These are phyloP conservation scores for Globisporangium abappressorium DNA, from an alignment of 352 stramenopile genomes.

Conservation along the genomic window DNA sequence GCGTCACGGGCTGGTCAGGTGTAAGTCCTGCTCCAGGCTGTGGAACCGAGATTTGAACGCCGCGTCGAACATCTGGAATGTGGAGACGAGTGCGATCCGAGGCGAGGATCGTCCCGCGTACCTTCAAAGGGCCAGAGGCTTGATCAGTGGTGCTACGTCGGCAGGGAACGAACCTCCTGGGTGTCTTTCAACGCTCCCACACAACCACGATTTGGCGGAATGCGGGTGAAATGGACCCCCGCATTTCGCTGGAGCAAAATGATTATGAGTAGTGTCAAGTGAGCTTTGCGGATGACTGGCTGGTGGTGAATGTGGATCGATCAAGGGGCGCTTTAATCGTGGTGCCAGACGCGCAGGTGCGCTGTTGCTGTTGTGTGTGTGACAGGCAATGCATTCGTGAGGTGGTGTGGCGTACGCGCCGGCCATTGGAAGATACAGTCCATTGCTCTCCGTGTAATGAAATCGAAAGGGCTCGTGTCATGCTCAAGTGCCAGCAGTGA, in stretches of 20 bases:
- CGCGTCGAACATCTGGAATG: too few relatives aligned
- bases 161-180: too few relatives aligned
- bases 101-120: too few relatives aligned
- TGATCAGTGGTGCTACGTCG: too few relatives aligned
- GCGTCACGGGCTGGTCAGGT: too few relatives aligned
- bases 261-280: background rate
- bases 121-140: too few relatives aligned
- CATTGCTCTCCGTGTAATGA: background rate
- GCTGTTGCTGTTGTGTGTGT: background rate
- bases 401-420: background rate
- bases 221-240: too few relatives aligned
- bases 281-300: background rate
- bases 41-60: too few relatives aligned
- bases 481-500: background rate
- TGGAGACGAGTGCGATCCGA: too few relatives aligned
- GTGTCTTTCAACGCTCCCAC: too few relatives aligned
- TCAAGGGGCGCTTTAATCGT: background rate
- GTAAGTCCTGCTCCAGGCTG: too few relatives aligned
- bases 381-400: background rate
- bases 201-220: too few relatives aligned
- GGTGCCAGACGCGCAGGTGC: background rate
- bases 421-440: background rate
- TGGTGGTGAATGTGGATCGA: background rate
- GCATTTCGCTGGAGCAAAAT: background rate
- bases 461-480: background rate